phyloP scores from a whole-genome alignment of 768 basidiomycete species.

The Melanogaster broomeanus region DNA sequence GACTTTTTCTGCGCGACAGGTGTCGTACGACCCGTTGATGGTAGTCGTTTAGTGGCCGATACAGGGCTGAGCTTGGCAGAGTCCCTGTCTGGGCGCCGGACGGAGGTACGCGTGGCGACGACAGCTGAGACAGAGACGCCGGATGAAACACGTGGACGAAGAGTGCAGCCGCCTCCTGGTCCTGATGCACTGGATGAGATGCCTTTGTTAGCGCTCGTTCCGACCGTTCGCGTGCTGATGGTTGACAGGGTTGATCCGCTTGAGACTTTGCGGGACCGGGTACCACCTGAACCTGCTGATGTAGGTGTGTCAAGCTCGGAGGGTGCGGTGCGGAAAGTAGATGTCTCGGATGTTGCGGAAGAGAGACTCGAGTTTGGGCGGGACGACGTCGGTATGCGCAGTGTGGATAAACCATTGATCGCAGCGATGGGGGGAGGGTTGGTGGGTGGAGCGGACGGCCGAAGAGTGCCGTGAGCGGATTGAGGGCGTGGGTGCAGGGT shows the following conservation, averaged over 20 bases:
- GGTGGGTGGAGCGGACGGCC: slow-evolving; percentile 26
- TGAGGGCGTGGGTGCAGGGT: slow-evolving; percentile 18
- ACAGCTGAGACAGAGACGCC: slow-evolving; percentile 25
- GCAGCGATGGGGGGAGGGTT: slow-evolving; percentile 13
- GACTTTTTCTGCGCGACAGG: slow-evolving; percentile 21
- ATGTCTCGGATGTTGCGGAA: slow-evolving; percentile 29
- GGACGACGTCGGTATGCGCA: slow-evolving; percentile 31
- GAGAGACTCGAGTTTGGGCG: slow-evolving; percentile 32
- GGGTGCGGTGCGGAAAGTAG: slow-evolving; percentile 32
- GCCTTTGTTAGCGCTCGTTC: slow-evolving; percentile 23
- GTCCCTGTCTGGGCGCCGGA: slow-evolving; percentile 27
- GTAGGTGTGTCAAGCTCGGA: slow-evolving; percentile 32
- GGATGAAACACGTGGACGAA: slow-evolving; percentile 25
- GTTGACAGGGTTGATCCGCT: slow-evolving; percentile 32
- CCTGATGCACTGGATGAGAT: slow-evolving; percentile 4
- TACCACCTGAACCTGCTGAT: slow-evolving; percentile 21
- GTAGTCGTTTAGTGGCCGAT: slow-evolving; percentile 17
- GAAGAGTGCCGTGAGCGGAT: slow-evolving; percentile 21
- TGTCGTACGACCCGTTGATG: slow-evolving; percentile 23
- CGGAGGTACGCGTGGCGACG: slow-evolving; percentile 19
- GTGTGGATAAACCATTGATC: slow-evolving; percentile 24
- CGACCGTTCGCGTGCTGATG: slow-evolving; percentile 31
- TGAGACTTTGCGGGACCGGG: slow-evolving; percentile 30
- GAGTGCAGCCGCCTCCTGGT: slow-evolving; percentile 6
- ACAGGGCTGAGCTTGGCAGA: slow-evolving; percentile 21